These are phyloP conservation scores for Myxozyma udenii DNA, from an alignment of 805 yeast genomes.

Conservation along the genomic window DNA sequence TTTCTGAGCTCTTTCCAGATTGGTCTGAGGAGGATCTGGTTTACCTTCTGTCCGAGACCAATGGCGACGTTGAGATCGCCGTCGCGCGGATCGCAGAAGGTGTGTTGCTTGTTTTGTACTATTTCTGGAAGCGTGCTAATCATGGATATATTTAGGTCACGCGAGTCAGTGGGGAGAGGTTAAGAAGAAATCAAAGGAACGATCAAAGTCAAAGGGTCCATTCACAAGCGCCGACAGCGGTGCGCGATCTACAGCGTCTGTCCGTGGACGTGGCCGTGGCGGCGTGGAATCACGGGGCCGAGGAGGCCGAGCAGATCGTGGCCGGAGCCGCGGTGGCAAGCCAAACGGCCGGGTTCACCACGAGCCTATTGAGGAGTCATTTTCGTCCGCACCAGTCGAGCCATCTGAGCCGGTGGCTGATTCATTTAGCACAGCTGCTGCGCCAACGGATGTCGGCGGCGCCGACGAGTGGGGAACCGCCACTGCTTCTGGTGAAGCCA, in stretches of 20 bases:
- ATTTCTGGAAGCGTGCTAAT: neutral
- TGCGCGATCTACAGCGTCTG: constrained; percentile 10
- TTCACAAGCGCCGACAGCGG: constrained; percentile 3
- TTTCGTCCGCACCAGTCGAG: neutral
- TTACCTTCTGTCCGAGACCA: constrained; percentile 70
- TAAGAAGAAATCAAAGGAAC: constrained; percentile 48
- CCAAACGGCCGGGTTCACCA: constrained; percentile 8
- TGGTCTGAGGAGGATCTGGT: constrained; percentile 86
- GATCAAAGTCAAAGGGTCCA: constrained; percentile 30
- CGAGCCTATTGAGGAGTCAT: neutral
- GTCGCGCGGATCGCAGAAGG: constrained; percentile 83
- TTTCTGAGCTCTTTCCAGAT: constrained; percentile 87
- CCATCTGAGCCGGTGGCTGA: neutral
- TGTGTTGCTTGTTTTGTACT: constrained; percentile 4
- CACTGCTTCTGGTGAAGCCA: neutral
- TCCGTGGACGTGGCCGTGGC: constrained; percentile 27
- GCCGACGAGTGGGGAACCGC: constrained; percentile 11
- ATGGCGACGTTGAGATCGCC: constrained; percentile 69
- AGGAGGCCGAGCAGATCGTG: constrained; percentile 28
- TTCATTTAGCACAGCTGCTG: neutral
- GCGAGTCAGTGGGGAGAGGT: constrained; percentile 94
- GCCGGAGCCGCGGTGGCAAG: constrained; percentile 29
- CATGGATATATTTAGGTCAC: constrained; percentile 44
- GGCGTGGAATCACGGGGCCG: constrained; percentile 25
- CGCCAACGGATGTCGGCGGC: neutral